Evolutionary conservation across 1,284 basidiomycete species (phyloP).

Genomic region (Boletus holoroseus): DNA sequence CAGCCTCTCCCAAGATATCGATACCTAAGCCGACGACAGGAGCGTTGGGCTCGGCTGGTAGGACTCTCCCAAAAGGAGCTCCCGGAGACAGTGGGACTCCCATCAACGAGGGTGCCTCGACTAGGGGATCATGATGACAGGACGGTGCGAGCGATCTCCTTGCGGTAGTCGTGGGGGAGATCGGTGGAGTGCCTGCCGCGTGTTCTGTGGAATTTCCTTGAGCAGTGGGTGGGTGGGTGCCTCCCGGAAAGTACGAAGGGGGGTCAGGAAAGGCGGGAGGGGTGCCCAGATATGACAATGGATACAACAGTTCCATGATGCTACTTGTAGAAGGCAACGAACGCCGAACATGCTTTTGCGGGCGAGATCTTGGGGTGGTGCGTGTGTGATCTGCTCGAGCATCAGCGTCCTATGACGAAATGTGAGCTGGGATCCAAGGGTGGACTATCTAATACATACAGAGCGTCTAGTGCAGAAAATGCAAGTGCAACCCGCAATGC

Average conservation of each 20-base stretch:
- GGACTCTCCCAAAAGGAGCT: background rate
- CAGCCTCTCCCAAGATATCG: constrained; percentile 1
- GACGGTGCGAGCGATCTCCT: background rate
- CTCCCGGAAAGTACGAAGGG: constrained; percentile 19
- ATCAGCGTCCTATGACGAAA: constrained; percentile 6
- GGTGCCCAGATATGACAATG: constrained; percentile 16
- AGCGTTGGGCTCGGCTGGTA: background rate
- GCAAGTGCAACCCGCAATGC: constrained; percentile 12
- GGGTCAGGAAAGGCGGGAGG: constrained; percentile 10
- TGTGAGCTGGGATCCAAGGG: background rate
- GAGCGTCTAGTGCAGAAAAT: constrained; percentile 7
- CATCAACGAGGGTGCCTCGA: constrained; percentile 8
- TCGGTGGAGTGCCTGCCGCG: background rate
- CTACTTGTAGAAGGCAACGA: constrained; percentile 18
- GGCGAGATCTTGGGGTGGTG: background rate
- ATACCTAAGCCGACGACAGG: constrained; percentile 2
- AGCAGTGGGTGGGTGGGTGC: background rate
- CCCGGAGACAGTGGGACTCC: constrained; percentile 10
- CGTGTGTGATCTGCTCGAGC: background rate
- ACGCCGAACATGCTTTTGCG: constrained; percentile 5
- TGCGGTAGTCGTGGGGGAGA: background rate
- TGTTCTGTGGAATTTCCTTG: background rate
- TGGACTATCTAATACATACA: constrained; percentile 3
- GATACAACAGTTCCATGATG: constrained; percentile 25
- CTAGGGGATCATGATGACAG: background rate